phyloP scores from a whole-genome alignment of 805 yeast genomes.

The Starmera amethionina region DNA sequence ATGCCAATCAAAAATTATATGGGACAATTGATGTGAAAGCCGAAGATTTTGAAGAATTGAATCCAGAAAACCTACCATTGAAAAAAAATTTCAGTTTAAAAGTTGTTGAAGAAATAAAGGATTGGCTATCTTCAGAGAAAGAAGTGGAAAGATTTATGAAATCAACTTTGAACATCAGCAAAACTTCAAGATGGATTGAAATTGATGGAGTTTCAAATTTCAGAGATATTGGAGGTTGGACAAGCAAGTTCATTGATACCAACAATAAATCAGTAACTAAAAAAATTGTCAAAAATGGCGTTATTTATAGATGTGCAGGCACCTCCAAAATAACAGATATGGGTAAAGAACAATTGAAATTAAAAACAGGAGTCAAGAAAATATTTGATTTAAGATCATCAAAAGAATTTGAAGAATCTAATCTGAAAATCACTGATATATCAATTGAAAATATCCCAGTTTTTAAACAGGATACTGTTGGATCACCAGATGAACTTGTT shows the following conservation, averaged over 20 bases:
- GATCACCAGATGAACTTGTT: slow-evolving; percentile 59
- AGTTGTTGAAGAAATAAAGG: slow-evolving; percentile 39
- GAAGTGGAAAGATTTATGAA: slow-evolving; percentile 43
- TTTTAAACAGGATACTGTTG: slow-evolving; percentile 37
- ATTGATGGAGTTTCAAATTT: slow-evolving; percentile 66
- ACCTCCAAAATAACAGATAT: slow-evolving; percentile 38
- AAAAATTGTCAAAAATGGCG: slow-evolving; percentile 39
- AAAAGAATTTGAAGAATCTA: slow-evolving; percentile 40
- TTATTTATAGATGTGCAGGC: slow-evolving; percentile 56
- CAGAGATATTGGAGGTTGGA: slow-evolving; percentile 76
- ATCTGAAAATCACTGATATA: slow-evolving; percentile 39
- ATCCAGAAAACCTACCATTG: slow-evolving; percentile 33
- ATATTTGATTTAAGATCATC: slow-evolving; percentile 62
- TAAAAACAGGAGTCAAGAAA: slow-evolving; percentile 34
- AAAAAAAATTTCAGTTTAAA: slow-evolving; percentile 45
- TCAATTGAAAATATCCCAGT: slow-evolving; percentile 47
- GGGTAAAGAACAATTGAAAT: slow-evolving; percentile 36
- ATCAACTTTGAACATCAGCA: slow-evolving; percentile 24
- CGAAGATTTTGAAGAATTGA: slow-evolving; percentile 16
- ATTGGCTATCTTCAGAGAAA: slow-evolving; percentile 36
- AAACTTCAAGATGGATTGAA: slow-evolving; percentile 45
- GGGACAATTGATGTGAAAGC: slow-evolving; percentile 34
- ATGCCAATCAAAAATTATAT: slow-evolving; percentile 77
- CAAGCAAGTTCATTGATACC: slow-evolving; percentile 24
- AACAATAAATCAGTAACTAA: too few species aligned